phyloP scores from a whole-genome alignment of 345 rosid species.

The Iberis pinnata region DNA sequence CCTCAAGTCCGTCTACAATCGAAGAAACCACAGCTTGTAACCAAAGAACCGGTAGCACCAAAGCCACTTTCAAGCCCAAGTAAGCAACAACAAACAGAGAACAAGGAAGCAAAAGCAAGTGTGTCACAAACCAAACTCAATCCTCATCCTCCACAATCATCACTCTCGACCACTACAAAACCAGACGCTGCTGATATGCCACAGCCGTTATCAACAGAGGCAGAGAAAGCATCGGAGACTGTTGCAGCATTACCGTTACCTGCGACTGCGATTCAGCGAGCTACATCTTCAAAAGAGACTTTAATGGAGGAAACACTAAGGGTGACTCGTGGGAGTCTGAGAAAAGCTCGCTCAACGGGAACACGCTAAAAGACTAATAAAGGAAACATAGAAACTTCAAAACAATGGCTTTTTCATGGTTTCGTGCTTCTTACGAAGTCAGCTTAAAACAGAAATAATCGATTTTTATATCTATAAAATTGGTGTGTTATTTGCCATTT shows the following conservation, averaged over 20 bases:
- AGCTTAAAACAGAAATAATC: conserved; percentile 5
- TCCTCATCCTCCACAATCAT: conserved; percentile 21
- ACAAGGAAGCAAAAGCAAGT: conserved; percentile 23
- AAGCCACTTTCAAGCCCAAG: conserved; percentile 23
- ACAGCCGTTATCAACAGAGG: conserved; percentile 30
- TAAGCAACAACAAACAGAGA: conserved; percentile 22
- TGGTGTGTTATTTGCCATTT: background rate
- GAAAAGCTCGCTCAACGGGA: conserved; percentile 46
- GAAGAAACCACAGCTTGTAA: conserved; percentile 24
- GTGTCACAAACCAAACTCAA: conserved; percentile 24
- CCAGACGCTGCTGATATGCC: conserved; percentile 19
- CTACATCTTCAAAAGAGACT: conserved; percentile 41
- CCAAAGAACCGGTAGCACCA: conserved; percentile 30
- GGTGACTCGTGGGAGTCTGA: conserved; percentile 42
- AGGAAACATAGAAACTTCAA: conserved; percentile 2
- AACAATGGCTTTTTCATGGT: background rate
- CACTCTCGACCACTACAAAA: conserved; percentile 20
- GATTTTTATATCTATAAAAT: conserved; percentile 1
- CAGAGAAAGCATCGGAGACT: conserved; percentile 38
- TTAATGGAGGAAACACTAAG: conserved; percentile 46
- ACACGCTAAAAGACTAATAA: conserved; percentile 5
- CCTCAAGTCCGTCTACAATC: conserved; percentile 14
- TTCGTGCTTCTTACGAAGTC: background rate
- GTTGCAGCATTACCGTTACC: conserved; percentile 41
- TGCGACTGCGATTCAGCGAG: conserved; percentile 31